Percentiles rank a stretch among this genome's conserved stretches.
Evolutionary conservation across 1,139 yeast species (phyloP).

Genomic region (Candida tetrigidarum): DNA sequence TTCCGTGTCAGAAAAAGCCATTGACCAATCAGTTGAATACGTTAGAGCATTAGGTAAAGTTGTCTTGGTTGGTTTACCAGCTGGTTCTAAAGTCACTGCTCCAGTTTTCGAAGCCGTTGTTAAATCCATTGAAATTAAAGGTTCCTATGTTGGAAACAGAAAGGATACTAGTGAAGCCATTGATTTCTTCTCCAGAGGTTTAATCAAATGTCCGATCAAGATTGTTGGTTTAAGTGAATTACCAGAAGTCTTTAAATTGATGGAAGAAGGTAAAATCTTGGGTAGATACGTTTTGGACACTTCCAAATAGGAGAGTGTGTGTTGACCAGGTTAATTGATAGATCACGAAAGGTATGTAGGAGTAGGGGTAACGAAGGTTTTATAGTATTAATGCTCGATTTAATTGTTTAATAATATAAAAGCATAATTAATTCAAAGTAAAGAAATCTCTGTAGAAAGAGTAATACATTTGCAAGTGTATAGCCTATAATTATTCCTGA

Average conservation of each 20-base stretch:
- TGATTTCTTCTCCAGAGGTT: conserved; percentile 73
- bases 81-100: conserved; percentile 66
- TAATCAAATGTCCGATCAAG: conserved; percentile 71
- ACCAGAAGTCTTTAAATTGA: conserved; percentile 62
- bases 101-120: conserved; percentile 69
- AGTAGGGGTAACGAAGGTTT: too few relatives aligned
- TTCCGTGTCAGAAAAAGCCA: conserved; percentile 71
- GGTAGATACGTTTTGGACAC: conserved; percentile 84
- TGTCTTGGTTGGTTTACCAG: conserved; percentile 77
- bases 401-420: neutral
- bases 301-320: conserved; percentile 44
- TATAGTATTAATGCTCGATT: neutral
- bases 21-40: conserved; percentile 63
- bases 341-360: too few relatives aligned
- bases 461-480: too few relatives aligned
- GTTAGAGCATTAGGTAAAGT: conserved; percentile 73
- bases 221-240: conserved; percentile 69
- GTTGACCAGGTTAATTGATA: too few relatives aligned
- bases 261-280: conserved; percentile 72
- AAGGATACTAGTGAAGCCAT: conserved; percentile 79
- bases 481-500: too few relatives aligned
- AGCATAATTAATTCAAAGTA: neutral
- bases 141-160: conserved; percentile 83
- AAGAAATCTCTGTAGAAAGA: neutral
- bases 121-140: conserved; percentile 64